Conservation (phyloP, 2,329 filamentous ascomycete genomes). For the Penicillium occitanis region DNA sequence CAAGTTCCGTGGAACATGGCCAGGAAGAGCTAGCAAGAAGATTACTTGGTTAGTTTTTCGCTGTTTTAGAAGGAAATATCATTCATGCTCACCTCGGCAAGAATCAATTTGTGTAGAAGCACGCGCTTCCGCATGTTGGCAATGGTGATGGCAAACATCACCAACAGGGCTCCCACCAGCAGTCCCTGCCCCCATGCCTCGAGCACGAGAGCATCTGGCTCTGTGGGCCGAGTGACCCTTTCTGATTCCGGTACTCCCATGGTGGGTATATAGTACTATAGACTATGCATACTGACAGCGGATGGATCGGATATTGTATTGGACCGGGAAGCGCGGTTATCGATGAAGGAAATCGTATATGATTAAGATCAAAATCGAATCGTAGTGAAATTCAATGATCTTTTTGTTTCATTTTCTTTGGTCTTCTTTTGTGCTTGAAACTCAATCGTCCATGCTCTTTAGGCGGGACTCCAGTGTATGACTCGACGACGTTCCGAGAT, state of each 20-base stretch:
- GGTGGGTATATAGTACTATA: neutral
- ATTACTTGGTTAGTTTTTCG: neutral
- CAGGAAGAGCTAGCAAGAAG: constrained; percentile 49
- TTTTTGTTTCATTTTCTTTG: neutral
- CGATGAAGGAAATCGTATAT: neutral
- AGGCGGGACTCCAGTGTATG: neutral
- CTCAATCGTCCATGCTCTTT: neutral
- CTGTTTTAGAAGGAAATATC: neutral
- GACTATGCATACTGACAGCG: neutral
- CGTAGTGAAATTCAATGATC: neutral
- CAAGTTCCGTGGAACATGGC: constrained; percentile 60
- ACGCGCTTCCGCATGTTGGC: constrained; percentile 52
- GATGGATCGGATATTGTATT: neutral
- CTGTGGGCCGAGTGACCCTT: constrained; percentile 23
- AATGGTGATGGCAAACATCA: constrained; percentile 51
- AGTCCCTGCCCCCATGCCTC: constrained; percentile 53
- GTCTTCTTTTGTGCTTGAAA: neutral
- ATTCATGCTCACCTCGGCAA: constrained; percentile 45
- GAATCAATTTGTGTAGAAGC: constrained; percentile 53
- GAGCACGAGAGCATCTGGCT: constrained; percentile 39
- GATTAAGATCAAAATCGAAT: neutral
- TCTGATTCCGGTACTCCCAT: constrained; percentile 12
- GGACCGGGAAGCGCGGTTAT: neutral
- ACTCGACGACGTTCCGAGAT: neutral
- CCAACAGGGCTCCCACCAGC: constrained; percentile 51